Evolutionary conservation across 179 eudicot genomes (phyloP), one percentile per base, ranked within the genome.

Genomic region (Sideroxylon spinosum): DNA sequence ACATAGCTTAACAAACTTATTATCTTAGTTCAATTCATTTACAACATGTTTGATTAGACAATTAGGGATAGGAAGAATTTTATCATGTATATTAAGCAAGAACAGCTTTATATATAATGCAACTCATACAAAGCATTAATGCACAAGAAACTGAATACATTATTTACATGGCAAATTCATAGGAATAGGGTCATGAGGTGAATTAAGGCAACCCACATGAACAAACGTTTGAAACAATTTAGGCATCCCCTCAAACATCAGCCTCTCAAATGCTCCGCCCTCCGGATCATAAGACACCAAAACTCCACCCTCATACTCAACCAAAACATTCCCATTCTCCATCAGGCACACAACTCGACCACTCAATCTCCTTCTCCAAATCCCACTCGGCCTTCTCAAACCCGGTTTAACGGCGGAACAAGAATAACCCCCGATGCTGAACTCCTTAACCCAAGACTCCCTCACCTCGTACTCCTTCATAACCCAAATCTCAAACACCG

Each of bases 191-290:
- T 4, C 0, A 37, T 37, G 44, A 37, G 44, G 44, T 3, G 44
- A 37, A 37, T 79, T 76, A 26, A 86, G 85, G 71, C 78, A 81
- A 46, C 85, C 86, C 14, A 76, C 70, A 81, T 77, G 86, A 71
- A 79, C 82, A 49, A 78, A 59, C 0, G 83, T 37, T 62, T 67
- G 73, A 71, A 76, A 79, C 61, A 77, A 13, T 46, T 75, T 28
- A 0, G 88, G 81, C 84, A 86, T 79, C 44, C 84, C 83, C 37
- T 53, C 49, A 23, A 86, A 71, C 49, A 13, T 28, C 1, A 83
- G n/a, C 28, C 70, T 76, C 82, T 70, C 50, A 69, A 74, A 86
- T 46, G 20, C 65, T 59, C 76, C 78, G 16, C 44, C 25, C 4
- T 19, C 26, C 32, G 80, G 81, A 81, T 83, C 81, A 63, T 81